phyloP scores from a whole-genome alignment of 306 rosid genomes.

The Pachyrhizus erosus region DNA sequence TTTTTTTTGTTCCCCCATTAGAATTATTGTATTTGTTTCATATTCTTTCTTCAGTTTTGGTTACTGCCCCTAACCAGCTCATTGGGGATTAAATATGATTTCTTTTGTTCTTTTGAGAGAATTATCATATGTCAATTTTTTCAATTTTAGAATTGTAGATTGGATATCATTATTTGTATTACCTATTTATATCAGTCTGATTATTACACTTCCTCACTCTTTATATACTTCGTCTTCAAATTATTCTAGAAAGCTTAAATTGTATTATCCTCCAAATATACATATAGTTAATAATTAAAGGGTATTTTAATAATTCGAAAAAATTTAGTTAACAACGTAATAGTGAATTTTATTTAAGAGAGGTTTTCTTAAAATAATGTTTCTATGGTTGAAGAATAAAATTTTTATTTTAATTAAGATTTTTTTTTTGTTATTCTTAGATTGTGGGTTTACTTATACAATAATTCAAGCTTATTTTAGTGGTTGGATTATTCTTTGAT shows the following conservation, averaged over 20 bases:
- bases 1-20: not conserved
- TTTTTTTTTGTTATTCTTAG: no score
- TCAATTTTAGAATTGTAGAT: not conserved
- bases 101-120: not conserved
- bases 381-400: no score
- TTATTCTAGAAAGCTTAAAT: not conserved
- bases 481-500: no score
- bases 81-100: conserved; percentile 24
- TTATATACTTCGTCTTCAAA: not conserved
- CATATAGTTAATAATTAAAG: no score
- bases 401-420: no score
- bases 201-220: not conserved
- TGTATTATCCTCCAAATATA: no score
- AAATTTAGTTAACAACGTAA: no score
- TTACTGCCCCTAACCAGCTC: not conserved
- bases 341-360: no score
- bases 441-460: no score
- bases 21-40: conserved; percentile 34
- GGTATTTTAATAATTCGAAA: no score
- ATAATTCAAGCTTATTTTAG: no score
- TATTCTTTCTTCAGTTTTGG: conserved; percentile 33
- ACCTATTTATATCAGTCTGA: conserved; percentile 6
- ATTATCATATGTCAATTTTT: conserved; percentile 16
- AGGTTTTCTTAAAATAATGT: no score
- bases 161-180: conserved; percentile 20